Conservation (phyloP, 2,329 filamentous ascomycete species). For the Fusarium solani-melongenae region DNA sequence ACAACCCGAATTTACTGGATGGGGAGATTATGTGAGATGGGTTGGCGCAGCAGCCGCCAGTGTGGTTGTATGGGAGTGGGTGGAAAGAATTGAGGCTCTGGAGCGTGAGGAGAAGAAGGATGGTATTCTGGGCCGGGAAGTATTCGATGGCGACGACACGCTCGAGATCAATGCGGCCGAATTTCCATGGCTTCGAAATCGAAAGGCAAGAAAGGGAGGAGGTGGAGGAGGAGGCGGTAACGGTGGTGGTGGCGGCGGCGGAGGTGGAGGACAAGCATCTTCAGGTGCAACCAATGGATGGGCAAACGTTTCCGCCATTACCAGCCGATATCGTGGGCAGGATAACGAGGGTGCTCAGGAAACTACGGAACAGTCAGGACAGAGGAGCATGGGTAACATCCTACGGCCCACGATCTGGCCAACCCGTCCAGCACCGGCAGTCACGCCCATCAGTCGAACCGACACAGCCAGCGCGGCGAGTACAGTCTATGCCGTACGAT, state of each 20-base stretch:
- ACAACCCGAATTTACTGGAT: conserved; percentile 85
- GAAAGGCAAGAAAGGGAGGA: conserved; percentile 49
- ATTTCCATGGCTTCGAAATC: conserved; percentile 58
- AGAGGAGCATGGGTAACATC: conserved; percentile 49
- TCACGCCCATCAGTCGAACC: conserved; percentile 69
- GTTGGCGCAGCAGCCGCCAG: conserved; percentile 94
- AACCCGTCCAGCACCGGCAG: conserved; percentile 63
- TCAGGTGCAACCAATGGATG: conserved; percentile 40
- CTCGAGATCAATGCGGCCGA: conserved; percentile 71
- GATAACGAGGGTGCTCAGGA: conserved; percentile 27
- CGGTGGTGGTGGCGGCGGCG: conserved; percentile 13
- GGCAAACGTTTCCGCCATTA: conserved; percentile 43
- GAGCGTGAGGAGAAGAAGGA: conserved; percentile 95
- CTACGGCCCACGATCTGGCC: conserved; percentile 66
- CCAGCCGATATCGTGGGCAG: conserved; percentile 42
- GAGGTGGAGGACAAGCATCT: conserved; percentile 26
- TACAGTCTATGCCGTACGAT: conserved; percentile 72
- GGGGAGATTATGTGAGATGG: conserved; percentile 97
- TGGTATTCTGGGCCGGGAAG: conserved; percentile 87
- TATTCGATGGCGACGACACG: conserved; percentile 96
- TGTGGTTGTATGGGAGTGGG: conserved; percentile 99
- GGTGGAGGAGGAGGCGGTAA: conserved; percentile 23
- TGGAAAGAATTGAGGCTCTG: conserved; percentile 90
- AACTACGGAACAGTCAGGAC: conserved; percentile 40
- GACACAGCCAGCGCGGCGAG: conserved; percentile 73